Evolutionary conservation across 139 green algal genomes (phyloP).

Genomic region (Asterochloris sp.): DNA sequence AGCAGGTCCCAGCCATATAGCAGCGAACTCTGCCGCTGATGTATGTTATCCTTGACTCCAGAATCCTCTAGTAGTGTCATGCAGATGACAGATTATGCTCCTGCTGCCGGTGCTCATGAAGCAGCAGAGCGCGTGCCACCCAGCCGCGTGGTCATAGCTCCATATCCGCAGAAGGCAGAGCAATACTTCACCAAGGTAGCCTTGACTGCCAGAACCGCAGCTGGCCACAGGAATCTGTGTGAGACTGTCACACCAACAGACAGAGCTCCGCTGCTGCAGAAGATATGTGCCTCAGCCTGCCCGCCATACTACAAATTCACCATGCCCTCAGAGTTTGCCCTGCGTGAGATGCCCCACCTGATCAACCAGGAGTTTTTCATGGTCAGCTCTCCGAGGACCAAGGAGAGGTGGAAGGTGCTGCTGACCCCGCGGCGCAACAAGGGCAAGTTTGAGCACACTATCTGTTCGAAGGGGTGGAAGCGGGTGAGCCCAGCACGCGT

Average conservation of each 20-base stretch:
- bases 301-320: conserved; percentile 42
- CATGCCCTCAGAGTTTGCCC: conserved; percentile 42
- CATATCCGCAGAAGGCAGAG: too few relatives aligned
- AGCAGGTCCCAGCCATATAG: too few relatives aligned
- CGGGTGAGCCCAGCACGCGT: neutral
- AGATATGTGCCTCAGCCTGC: conserved; percentile 19
- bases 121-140: too few relatives aligned
- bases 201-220: too few relatives aligned
- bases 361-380: conserved; percentile 30
- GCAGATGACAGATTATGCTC: too few relatives aligned
- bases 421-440: conserved; percentile 29
- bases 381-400: conserved; percentile 15
- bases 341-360: conserved; percentile 34
- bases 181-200: too few relatives aligned
- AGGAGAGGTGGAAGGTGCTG: neutral
- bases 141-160: too few relatives aligned
- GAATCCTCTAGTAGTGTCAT: too few relatives aligned
- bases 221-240: too few relatives aligned
- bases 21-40: too few relatives aligned
- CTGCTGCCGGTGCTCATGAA: too few relatives aligned
- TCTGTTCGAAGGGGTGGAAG: conserved; percentile 24
- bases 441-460: conserved; percentile 47
- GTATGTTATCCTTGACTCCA: too few relatives aligned
- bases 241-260: neutral
- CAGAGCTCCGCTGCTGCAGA: conserved; percentile 16